phyloP scores from a whole-genome alignment of 352 stramenopile genomes.

The Phytophthora sp. region DNA sequence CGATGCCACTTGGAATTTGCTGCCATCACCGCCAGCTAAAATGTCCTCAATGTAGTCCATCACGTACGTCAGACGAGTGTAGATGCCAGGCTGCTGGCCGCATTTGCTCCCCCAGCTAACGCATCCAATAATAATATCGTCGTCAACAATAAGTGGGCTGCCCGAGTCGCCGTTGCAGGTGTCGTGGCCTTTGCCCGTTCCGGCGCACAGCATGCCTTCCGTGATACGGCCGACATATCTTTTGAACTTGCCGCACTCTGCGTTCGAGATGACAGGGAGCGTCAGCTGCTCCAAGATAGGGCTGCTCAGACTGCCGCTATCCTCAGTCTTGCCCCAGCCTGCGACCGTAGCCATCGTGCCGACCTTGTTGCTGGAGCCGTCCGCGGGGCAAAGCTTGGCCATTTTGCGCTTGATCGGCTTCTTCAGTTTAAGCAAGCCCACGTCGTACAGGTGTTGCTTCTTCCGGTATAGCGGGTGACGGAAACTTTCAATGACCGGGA shows the following conservation, averaged over 20 bases:
- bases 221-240: slow-evolving; percentile 61
- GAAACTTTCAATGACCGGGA: slow-evolving; percentile 24
- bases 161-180: slow-evolving; percentile 78
- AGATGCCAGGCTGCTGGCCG: slow-evolving; percentile 57
- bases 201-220: slow-evolving; percentile 67
- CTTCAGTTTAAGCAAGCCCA: slow-evolving; percentile 64
- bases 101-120: slow-evolving; percentile 78
- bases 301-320: slow-evolving; percentile 19
- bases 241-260: slow-evolving; percentile 51
- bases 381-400: slow-evolving; percentile 41
- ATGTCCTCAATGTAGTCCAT: slow-evolving; percentile 69
- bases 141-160: slow-evolving; percentile 53
- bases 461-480: slow-evolving; percentile 41
- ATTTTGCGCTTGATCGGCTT: slow-evolving; percentile 38
- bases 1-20: slow-evolving; percentile 21
- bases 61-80: slow-evolving; percentile 57
- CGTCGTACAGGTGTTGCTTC: slow-evolving; percentile 46
- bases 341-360: slow-evolving; percentile 55
- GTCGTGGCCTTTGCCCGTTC: slow-evolving; percentile 47
- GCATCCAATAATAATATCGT: slow-evolving; percentile 56
- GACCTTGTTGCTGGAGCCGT: slow-evolving; percentile 57
- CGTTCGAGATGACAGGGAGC: slow-evolving; percentile 63
- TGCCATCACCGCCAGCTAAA: slow-evolving; percentile 42
- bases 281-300: slow-evolving; percentile 51
- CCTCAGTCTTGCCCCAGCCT: slow-evolving; percentile 65